Conservation (phyloP, 306 rosid species). For the Prosopis cineraria region DNA sequence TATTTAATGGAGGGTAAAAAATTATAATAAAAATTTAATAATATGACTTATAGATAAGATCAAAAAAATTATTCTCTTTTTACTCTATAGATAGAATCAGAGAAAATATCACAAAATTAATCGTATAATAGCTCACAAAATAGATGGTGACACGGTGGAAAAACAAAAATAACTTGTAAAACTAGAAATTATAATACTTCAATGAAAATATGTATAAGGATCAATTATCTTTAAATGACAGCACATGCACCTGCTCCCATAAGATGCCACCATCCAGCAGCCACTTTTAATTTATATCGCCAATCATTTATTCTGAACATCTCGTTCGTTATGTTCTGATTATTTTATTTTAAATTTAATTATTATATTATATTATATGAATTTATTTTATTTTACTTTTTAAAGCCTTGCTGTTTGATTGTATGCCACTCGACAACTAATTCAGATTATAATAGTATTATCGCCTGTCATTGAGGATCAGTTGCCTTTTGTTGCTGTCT, state of each 20-base stretch:
- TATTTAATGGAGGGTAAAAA: no score
- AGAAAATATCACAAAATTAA: no score
- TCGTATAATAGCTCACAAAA: no score
- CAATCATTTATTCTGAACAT: conserved; percentile 38
- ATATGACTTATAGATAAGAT: no score
- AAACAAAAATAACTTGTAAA: not conserved
- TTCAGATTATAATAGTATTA: not conserved
- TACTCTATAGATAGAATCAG: no score
- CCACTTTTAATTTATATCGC: not conserved
- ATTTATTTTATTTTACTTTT: not conserved
- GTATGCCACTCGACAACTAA: not conserved
- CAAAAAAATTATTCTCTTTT: no score
- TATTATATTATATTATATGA: not conserved
- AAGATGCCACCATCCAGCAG: conserved; percentile 3
- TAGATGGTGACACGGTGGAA: no score
- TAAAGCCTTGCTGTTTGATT: not conserved
- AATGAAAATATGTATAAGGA: not conserved
- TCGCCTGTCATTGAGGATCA: not conserved
- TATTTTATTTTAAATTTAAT: not conserved
- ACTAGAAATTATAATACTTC: not conserved
- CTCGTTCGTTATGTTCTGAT: not conserved
- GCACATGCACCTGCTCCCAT: not conserved
- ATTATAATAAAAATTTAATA: no score
- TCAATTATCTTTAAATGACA: not conserved
- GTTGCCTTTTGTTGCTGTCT: not conserved